A percentile compares a stretch with the other conserved stretches of the same genome.
Evolutionary conservation across 163 green algal genomes (phyloP).

Genomic region (Scenedesmus sp.): DNA sequence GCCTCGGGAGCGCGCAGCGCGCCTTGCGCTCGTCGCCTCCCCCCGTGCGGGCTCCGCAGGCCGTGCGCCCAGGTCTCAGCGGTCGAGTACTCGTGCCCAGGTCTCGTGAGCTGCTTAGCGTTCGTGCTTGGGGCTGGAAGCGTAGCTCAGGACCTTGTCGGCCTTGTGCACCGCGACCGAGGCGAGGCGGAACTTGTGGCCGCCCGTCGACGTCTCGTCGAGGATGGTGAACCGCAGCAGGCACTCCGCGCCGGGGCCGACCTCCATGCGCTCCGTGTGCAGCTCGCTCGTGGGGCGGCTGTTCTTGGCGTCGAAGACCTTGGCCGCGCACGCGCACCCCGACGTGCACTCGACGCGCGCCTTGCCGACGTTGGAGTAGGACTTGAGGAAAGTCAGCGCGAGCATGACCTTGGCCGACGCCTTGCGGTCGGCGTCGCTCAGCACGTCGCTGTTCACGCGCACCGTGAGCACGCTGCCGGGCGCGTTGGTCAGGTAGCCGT

Average conservation of each 20-base stretch:
- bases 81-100: no score
- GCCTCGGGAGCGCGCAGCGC: no score
- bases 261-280: constrained; percentile 44
- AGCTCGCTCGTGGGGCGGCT: constrained; percentile 35
- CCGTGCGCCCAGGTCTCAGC: no score
- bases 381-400: constrained; percentile 27
- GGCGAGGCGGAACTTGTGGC: constrained; percentile 52
- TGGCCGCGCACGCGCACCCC: constrained; percentile 44
- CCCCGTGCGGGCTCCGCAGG: no score
- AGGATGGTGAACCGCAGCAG: constrained; percentile 41
- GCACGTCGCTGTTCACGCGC: constrained; percentile 30
- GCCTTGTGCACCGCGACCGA: constrained; percentile 43
- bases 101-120: no score
- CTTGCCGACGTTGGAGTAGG: constrained; percentile 37
- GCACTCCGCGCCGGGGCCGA: constrained; percentile 25
- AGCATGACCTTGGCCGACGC: constrained; percentile 38
- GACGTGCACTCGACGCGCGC: constrained; percentile 37
- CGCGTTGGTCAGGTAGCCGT: constrained; percentile 26
- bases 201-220: constrained; percentile 26
- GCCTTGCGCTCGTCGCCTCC: no score
- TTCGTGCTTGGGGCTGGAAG: constrained; percentile 31
- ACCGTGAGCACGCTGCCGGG: constrained; percentile 1
- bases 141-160: constrained; percentile 40
- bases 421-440: constrained; percentile 13
- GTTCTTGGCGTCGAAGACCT: constrained; percentile 49